These are phyloP conservation scores for Epithemia pelagica DNA, from an alignment of 108 stramenopile species.

Conservation along the genomic window DNA sequence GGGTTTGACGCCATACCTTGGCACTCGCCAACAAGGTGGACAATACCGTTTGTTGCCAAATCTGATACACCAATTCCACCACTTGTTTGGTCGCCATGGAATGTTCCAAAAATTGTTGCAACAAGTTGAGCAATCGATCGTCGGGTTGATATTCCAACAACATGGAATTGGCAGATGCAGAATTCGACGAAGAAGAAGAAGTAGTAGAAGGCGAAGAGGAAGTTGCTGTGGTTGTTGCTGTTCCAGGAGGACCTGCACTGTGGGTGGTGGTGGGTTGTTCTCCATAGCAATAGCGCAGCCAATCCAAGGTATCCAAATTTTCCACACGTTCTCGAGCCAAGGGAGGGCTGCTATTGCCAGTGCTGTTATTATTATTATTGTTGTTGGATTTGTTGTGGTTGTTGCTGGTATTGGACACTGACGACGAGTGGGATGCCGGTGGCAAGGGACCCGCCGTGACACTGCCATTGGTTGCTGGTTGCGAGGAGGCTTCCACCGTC, in stretches of 20 bases:
- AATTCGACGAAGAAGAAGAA: neutral
- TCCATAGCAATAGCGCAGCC: neutral
- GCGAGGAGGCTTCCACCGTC: too few species aligned
- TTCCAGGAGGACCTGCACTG: neutral
- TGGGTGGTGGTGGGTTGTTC: neutral
- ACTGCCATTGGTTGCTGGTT: too few species aligned
- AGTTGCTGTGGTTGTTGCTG: neutral
- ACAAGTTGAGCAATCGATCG: neutral
- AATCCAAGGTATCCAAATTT: neutral
- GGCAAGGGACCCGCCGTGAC: too few species aligned
- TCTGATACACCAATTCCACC: slow-evolving; percentile 14
- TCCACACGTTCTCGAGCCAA: too few species aligned
- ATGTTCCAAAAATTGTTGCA: slow-evolving; percentile 14
- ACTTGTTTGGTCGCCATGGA: slow-evolving; percentile 11
- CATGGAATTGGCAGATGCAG: neutral
- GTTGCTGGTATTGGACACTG: too few species aligned
- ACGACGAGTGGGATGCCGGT: too few species aligned
- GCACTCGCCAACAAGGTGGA: slow-evolving; percentile 5
- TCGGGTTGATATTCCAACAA: slow-evolving; percentile 16
- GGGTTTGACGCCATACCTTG: slow-evolving; percentile 6
- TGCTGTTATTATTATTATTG: too few species aligned
- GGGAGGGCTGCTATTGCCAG: too few species aligned
- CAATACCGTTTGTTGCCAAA: slow-evolving; percentile 24
- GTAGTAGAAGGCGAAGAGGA: neutral
- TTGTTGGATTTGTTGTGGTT: too few species aligned